Evolutionary conservation across 495 filamentous ascomycete species (phyloP), one percentile per base, ranked within the genome.

Genomic region (Neurospora sp.): DNA sequence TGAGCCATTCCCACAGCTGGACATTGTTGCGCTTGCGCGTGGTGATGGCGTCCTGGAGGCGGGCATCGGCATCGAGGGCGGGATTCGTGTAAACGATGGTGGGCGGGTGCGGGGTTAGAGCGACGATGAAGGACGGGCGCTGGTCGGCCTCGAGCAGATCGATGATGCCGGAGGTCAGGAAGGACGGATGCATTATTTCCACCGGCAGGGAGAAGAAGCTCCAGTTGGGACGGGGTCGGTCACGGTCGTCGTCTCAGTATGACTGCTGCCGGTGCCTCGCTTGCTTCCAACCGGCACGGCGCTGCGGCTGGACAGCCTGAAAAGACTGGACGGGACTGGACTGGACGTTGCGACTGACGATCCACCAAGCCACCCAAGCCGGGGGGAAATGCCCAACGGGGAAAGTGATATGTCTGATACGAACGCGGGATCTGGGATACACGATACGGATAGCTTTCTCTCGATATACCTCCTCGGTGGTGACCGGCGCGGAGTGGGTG

Each of bases 101-200:
- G 31, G 80, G 78, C 40, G 78, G 74, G 62, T 76, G 75, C 44
- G 79, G 76, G 66, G 77, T 54, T 18, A 79, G 62, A 27, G 79
- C 75, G 72, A 84, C 76, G 40, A 83, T 82, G 72, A 85, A 81
- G 39, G 80, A 80, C n/a, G 83, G 83, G 20, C 83, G 76, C 42
- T 79, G 81, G 72, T 85, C 83, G 39, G 76, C 72, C 71, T 85
- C 82, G 73, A 84, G 79, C 39, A 85, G 76, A 70, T 80, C 79
- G 77, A 82, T 77, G 54, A 82, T 78, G 72, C 79, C 79, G 38
- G 76, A 70, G 71, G 77, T 74, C 16, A 78, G 70, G 35, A 78
- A 75, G 20, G 78, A 75, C 41, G 79, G 71, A 71, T 75, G 73
- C 79, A 79, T 80, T 66, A 40, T 74, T 71, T 42, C 54, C 54